A percentile compares a stretch with the other conserved stretches of the same genome.
Conservation (phyloP, 345 rosid genomes). For the Hibiscus syriacus region DNA sequence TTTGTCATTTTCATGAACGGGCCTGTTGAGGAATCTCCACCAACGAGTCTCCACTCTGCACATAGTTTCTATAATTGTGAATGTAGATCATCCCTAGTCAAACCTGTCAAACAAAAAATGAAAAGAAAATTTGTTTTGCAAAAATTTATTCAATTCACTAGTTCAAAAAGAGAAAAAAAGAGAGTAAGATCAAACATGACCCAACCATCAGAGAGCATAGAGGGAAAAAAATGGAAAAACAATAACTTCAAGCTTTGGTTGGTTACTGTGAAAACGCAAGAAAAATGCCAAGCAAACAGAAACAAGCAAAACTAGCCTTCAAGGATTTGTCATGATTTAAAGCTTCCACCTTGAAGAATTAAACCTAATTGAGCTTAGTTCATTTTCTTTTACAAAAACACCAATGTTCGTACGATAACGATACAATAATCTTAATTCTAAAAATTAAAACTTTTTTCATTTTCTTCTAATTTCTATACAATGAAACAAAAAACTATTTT, state of each 20-base stretch:
- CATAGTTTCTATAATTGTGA: constrained; percentile 74
- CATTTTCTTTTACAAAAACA: too few species aligned
- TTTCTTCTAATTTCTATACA: not conserved
- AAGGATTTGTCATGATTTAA: not conserved
- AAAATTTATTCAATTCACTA: too few species aligned
- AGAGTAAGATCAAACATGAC: not conserved
- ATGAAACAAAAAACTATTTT: not conserved
- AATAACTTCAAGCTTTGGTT: not conserved
- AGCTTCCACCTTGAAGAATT: not conserved
- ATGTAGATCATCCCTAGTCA: constrained; percentile 36
- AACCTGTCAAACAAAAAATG: constrained; percentile 20
- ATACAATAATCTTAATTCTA: too few species aligned
- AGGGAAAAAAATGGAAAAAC: not conserved
- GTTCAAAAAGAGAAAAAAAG: too few species aligned
- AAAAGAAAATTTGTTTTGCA: too few species aligned
- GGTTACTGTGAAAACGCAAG: constrained; percentile 16
- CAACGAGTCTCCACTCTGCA: constrained; percentile 69
- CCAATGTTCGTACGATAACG: not conserved
- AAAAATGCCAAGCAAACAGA: too few species aligned
- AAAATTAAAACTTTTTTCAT: not conserved
- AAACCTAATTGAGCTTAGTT: not conserved
- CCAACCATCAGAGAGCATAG: not conserved
- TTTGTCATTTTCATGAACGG: too few species aligned
- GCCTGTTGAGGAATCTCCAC: constrained; percentile 79
- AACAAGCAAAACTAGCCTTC: not conserved